Evolutionary conservation across 2,329 filamentous ascomycete species (phyloP).

Genomic region (Alternaria brassicae): DNA sequence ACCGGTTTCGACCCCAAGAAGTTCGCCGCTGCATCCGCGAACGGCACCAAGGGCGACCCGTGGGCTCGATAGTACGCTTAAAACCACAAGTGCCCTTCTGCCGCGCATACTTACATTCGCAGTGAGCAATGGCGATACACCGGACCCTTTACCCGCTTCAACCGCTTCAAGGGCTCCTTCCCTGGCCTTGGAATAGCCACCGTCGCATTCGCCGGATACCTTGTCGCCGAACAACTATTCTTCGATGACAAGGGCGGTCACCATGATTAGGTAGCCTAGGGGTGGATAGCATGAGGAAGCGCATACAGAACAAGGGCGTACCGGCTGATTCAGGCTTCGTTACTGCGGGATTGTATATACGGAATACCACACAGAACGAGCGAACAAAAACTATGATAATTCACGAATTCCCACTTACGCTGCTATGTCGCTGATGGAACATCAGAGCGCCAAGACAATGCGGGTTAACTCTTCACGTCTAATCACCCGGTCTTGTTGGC

Average conservation of each 20-base stretch:
- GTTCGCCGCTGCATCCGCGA: slow-evolving; percentile 74
- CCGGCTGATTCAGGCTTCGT: slow-evolving; percentile 37
- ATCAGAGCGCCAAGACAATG: not conserved
- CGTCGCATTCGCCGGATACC: slow-evolving; percentile 89
- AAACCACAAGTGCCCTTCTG: too few relatives aligned
- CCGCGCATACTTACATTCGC: slow-evolving; percentile 30
- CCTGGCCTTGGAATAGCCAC: slow-evolving; percentile 92
- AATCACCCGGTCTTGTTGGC: not conserved
- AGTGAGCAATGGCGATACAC: slow-evolving; percentile 97
- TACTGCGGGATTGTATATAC: slow-evolving; percentile 46
- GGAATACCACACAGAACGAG: slow-evolving; percentile 38
- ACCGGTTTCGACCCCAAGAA: slow-evolving; percentile 91
- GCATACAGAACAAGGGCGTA: slow-evolving; percentile 34
- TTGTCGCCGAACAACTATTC: slow-evolving; percentile 88
- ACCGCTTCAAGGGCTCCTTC: slow-evolving; percentile 85
- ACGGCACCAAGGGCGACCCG: slow-evolving; percentile 63
- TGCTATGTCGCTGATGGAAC: not conserved
- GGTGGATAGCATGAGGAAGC: not conserved
- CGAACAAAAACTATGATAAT: not conserved
- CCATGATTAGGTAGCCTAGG: slow-evolving; percentile 25
- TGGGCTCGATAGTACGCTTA: slow-evolving; percentile 66
- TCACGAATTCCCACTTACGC: not conserved
- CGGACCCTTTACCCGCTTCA: slow-evolving; percentile 84
- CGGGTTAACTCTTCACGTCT: not conserved
- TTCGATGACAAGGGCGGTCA: slow-evolving; percentile 65